Percentiles rank a stretch among this genome's conserved stretches.
These are phyloP conservation scores for Populus hybrid DNA, from an alignment of 441 rosid genomes.

Conservation along the genomic window DNA sequence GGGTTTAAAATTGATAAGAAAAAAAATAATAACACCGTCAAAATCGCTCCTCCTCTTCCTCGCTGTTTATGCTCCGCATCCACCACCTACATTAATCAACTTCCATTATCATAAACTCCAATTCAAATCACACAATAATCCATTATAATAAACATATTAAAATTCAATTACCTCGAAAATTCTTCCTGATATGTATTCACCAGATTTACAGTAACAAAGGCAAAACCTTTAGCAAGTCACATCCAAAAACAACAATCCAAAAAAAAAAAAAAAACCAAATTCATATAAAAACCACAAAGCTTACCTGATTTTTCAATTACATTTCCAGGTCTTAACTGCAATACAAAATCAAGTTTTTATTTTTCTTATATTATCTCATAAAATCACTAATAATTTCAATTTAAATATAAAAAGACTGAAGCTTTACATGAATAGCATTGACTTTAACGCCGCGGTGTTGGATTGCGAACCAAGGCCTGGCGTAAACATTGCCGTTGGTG, in stretches of 20 bases:
- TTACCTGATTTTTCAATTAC: slow-evolving; percentile 84
- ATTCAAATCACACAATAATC: not conserved
- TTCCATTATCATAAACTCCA: not conserved
- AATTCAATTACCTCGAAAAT: not conserved
- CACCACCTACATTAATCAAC: slow-evolving; percentile 46
- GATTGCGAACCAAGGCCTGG: slow-evolving; percentile 44
- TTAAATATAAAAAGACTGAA: too few relatives aligned
- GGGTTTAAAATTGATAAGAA: not conserved
- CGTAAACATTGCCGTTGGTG: slow-evolving; percentile 4
- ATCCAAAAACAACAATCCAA: not conserved
- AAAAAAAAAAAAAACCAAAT: not conserved
- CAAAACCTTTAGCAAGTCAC: not conserved
- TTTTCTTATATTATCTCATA: not conserved
- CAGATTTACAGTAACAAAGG: not conserved
- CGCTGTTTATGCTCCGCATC: slow-evolving; percentile 79
- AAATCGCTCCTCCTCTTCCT: slow-evolving; percentile 94
- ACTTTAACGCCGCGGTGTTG: slow-evolving; percentile 72
- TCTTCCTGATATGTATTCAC: not conserved
- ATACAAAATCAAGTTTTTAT: not conserved
- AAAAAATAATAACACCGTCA: slow-evolving; percentile 51
- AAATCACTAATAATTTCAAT: not conserved
- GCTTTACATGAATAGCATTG: slow-evolving; percentile 62
- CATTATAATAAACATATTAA: not conserved
- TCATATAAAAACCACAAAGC: not conserved
- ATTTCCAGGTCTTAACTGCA: slow-evolving; percentile 82